A percentile compares a stretch with the other conserved stretches of the same genome.
phyloP scores from a whole-genome alignment of 2,329 filamentous ascomycete genomes.

The Ophiostoma fasciatum region DNA sequence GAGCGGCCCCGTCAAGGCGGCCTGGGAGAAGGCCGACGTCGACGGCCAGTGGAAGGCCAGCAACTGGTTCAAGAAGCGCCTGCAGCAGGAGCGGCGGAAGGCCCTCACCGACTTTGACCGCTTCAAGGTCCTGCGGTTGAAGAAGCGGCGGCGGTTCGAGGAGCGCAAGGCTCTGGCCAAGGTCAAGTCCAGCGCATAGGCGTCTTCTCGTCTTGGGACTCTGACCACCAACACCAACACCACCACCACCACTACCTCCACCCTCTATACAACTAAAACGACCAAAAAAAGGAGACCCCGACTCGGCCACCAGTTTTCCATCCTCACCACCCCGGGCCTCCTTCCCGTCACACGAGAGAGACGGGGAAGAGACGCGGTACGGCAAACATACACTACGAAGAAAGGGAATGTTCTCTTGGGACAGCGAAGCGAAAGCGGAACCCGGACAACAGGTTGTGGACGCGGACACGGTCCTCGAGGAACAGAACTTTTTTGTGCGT shows the following conservation, averaged over 20 bases:
- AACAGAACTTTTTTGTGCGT: conserved; percentile 1
- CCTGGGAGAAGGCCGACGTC: conserved; percentile 83
- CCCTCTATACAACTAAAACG: too few species aligned
- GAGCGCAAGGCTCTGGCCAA: conserved; percentile 93
- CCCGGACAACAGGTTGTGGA: neutral
- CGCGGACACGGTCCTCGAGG: neutral
- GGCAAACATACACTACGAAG: too few species aligned
- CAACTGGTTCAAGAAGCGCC: conserved; percentile 88
- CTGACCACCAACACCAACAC: neutral
- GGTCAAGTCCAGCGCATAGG: conserved; percentile 73
- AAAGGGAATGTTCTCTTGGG: too few species aligned
- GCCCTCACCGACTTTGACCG: conserved; percentile 95
- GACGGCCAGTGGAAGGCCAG: conserved; percentile 86
- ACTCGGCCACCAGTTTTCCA: too few species aligned
- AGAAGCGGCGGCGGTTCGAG: conserved; percentile 99
- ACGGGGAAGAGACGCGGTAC: too few species aligned
- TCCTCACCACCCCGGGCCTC: too few species aligned
- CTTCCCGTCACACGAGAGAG: too few species aligned
- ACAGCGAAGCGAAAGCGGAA: too few species aligned
- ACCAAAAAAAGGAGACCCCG: too few species aligned
- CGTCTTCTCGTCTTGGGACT: too few species aligned
- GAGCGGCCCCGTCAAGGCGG: conserved; percentile 66
- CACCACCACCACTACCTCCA: neutral
- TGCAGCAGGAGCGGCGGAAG: conserved; percentile 73
- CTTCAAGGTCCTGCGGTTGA: conserved; percentile 98